A percentile compares a stretch with the other conserved stretches of the same genome.
These are phyloP conservation scores for Grosmannia penicillata DNA, from an alignment of 2,329 filamentous ascomycete genomes.

Conservation along the genomic window DNA sequence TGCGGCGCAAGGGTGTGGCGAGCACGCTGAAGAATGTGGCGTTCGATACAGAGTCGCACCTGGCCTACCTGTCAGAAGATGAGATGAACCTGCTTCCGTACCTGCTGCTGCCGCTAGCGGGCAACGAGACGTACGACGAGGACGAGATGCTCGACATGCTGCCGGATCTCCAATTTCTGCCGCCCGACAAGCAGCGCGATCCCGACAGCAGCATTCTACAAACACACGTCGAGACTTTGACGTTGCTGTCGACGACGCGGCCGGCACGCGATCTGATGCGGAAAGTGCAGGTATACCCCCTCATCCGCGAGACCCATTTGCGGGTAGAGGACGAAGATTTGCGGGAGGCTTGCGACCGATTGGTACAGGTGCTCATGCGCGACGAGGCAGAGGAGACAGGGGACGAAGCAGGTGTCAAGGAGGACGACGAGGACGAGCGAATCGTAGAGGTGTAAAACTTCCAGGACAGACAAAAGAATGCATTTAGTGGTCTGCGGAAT, in stretches of 20 bases:
- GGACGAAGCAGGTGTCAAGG: conserved; percentile 19
- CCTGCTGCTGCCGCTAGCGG: conserved; percentile 73
- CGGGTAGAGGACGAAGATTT: conserved; percentile 67
- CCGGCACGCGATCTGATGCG: conserved; percentile 63
- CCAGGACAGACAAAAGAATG: neutral
- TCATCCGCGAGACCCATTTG: conserved; percentile 74
- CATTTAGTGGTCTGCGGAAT: no score
- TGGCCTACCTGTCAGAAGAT: conserved; percentile 52
- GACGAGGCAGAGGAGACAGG: conserved; percentile 38
- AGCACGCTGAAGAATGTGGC: conserved; percentile 88
- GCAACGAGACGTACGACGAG: conserved; percentile 73
- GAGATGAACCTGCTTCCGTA: conserved; percentile 77
- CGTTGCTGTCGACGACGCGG: conserved; percentile 66
- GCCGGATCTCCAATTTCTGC: conserved; percentile 75
- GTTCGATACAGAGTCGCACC: conserved; percentile 66
- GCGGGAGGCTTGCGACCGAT: conserved; percentile 67
- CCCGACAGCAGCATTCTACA: conserved; percentile 60
- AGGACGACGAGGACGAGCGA: conserved; percentile 37
- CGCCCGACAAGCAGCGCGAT: conserved; percentile 80
- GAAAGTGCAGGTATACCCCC: conserved; percentile 69
- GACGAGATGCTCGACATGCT: conserved; percentile 81
- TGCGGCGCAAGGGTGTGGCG: conserved; percentile 86
- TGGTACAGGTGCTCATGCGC: conserved; percentile 80
- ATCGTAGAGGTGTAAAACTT: conserved; percentile 31
- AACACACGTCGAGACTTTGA: conserved; percentile 78